Conservation (phyloP, 129 eudicot genomes). For the Daucus carota region DNA sequence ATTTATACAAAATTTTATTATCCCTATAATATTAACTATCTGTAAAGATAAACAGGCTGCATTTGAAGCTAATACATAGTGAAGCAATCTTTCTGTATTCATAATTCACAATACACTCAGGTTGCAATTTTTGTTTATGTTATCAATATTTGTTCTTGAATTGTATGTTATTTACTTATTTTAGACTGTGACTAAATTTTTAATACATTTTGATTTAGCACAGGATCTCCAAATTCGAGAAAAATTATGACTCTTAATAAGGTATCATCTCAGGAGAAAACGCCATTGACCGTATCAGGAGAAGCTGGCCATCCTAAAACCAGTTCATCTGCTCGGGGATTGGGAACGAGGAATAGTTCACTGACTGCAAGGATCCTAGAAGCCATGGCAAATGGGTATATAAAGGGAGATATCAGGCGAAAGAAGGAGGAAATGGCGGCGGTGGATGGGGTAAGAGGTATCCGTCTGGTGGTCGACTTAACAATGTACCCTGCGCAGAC, state of each 20-base stretch:
- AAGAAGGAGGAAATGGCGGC: neutral
- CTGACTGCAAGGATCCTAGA: neutral
- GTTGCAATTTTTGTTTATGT: neutral
- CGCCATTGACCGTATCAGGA: neutral
- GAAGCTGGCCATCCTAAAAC: neutral
- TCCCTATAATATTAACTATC: no score
- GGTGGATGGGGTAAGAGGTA: conserved; percentile 30
- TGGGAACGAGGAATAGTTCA: neutral
- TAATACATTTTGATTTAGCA: no score
- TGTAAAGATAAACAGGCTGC: neutral
- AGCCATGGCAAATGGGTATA: neutral
- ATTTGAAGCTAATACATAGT: neutral
- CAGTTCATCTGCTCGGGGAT: no score
- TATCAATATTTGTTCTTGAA: no score
- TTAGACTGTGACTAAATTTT: no score
- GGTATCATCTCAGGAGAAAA: neutral
- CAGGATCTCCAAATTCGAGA: no score
- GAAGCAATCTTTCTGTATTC: neutral
- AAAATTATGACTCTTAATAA: no score
- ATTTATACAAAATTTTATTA: no score
- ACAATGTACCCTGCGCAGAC: neutral
- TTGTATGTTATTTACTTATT: no score
- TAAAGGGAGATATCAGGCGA: neutral
- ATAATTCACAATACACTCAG: neutral
- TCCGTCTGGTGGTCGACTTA: conserved; percentile 10